A percentile compares a stretch with the other conserved stretches of the same genome.
phyloP scores from a whole-genome alignment of 345 rosid species.

The Leavenworthia alabamica region DNA sequence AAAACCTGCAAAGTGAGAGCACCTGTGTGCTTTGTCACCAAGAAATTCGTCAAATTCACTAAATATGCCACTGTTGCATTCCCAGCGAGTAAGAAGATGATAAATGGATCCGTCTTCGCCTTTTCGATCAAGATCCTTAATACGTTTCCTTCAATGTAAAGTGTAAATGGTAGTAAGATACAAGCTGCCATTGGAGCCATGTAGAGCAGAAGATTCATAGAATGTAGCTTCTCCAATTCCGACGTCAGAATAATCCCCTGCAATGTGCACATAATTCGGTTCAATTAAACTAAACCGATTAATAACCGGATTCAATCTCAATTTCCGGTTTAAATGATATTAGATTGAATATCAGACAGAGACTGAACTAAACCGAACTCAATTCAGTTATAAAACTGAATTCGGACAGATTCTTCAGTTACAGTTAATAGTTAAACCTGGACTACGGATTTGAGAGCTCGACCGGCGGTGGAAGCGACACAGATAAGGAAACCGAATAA shows the following conservation, averaged over 20 bases:
- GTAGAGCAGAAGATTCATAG: slow-evolving; percentile 83
- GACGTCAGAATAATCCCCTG: slow-evolving; percentile 78
- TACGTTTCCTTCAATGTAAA: slow-evolving; percentile 89
- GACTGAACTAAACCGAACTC: too few species aligned
- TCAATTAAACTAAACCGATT: neutral
- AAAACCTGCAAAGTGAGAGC: slow-evolving; percentile 92
- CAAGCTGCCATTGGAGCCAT: slow-evolving; percentile 98
- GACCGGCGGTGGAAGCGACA: slow-evolving; percentile 86
- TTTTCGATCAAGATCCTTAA: slow-evolving; percentile 66
- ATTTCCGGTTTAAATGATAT: neutral
- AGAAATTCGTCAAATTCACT: slow-evolving; percentile 88
- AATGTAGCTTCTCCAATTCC: slow-evolving; percentile 88
- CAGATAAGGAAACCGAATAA: slow-evolving; percentile 90
- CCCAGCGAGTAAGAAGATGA: slow-evolving; percentile 68
- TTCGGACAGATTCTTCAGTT: neutral
- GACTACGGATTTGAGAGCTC: slow-evolving; percentile 95
- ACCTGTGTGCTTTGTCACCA: slow-evolving; percentile 97
- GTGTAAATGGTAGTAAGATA: slow-evolving; percentile 83
- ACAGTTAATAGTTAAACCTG: slow-evolving; percentile 47
- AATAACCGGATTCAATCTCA: neutral
- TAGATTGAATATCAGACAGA: too few species aligned
- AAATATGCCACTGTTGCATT: slow-evolving; percentile 95
- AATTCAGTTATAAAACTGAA: neutral
- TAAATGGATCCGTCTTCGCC: slow-evolving; percentile 54
- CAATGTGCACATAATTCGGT: slow-evolving; percentile 20